These are phyloP conservation scores for Nannochloropsis granulata DNA, from an alignment of 108 stramenopile species.

Conservation along the genomic window DNA sequence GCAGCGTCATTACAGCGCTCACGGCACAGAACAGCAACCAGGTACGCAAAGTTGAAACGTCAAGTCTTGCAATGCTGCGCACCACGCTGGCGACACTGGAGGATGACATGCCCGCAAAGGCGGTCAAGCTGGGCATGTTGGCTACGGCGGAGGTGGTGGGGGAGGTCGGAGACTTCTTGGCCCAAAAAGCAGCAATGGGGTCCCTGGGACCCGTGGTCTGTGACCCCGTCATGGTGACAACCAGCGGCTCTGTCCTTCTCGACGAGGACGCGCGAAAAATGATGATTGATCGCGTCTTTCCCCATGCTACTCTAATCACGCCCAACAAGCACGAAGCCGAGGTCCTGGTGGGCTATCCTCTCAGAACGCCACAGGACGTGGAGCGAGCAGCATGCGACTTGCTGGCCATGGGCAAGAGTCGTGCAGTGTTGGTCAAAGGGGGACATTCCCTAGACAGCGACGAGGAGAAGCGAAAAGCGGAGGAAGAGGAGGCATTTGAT, in stretches of 20 bases:
- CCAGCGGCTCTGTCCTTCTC: constrained; percentile 55
- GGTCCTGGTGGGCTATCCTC: constrained; percentile 47
- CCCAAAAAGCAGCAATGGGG: constrained; percentile 17
- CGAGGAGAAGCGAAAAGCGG: not conserved
- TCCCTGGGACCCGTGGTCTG: constrained; percentile 41
- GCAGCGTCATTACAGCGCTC: constrained; percentile 73
- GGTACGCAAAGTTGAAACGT: constrained; percentile 22
- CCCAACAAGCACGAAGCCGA: constrained; percentile 86
- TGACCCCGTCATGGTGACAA: constrained; percentile 80
- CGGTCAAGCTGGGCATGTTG: constrained; percentile 80
- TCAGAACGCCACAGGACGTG: constrained; percentile 51
- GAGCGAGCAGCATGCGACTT: constrained; percentile 57
- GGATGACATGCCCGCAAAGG: constrained; percentile 56
- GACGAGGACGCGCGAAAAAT: constrained; percentile 53
- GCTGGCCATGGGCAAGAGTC: constrained; percentile 42
- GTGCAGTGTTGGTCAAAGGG: constrained; percentile 75
- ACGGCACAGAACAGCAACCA: constrained; percentile 54
- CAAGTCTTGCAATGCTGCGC: constrained; percentile 3
- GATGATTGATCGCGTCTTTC: constrained; percentile 57
- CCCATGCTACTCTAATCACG: constrained; percentile 58
- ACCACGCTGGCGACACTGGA: constrained; percentile 34
- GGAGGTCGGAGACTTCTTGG: constrained; percentile 50
- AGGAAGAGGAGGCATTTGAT: not conserved
- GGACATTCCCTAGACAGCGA: constrained; percentile 47
- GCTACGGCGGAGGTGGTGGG: constrained; percentile 52